Base-by-base conservation (phyloP, 371 early-diverging fungal genomes). In the Syncephalis fuscata region DNA sequence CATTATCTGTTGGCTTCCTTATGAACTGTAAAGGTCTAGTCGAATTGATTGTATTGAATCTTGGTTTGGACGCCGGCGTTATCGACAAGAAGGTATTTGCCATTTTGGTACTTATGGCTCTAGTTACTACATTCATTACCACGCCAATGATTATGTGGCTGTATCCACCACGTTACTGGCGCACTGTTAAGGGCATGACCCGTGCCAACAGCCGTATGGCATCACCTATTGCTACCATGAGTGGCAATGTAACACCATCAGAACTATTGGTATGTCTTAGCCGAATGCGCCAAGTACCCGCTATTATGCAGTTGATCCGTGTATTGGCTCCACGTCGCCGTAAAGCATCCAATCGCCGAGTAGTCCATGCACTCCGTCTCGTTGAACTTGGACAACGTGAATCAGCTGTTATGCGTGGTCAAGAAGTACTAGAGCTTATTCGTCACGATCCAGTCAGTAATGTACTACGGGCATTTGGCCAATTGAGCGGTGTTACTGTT, bases 1-100 rank as follows among this genome's bases (percentile, higher is more conserved):
- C 88, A 1, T 61, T 82, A 10, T 69, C 91, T 1, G 73, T 93
- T 27, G 95, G 93, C 1, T 62, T 90, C 44, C 64, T 95, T 43
- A 95, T 95, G 95, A 91, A 85, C 65, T 87, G 88, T 58, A 94
- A 92, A 68, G 95, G 78, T 22, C 66, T 95, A 36, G 89, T 95
- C 10, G 93, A 95, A 59, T 66, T 95, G 2, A 89, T 95, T 50
- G 90, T 92, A 10, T 68, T 95, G 22, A 95, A 95, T 60, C 68
- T 92, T 48, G 93, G 93, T 0, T 72, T 80, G 47, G 71, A 84
- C 44, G 85, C 89, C 1, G 78, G 79, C 9, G 85, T 92, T 7
- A 80, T 92, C 48, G 80, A 78, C 39, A 66, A 62, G 49, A 70
- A 63, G 51, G 74, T 67, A 54, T 91, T 90, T 54, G 78, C 78